Evolutionary conservation across 2,329 filamentous ascomycete genomes (phyloP).

Genomic region (Monosporascus ibericus): DNA sequence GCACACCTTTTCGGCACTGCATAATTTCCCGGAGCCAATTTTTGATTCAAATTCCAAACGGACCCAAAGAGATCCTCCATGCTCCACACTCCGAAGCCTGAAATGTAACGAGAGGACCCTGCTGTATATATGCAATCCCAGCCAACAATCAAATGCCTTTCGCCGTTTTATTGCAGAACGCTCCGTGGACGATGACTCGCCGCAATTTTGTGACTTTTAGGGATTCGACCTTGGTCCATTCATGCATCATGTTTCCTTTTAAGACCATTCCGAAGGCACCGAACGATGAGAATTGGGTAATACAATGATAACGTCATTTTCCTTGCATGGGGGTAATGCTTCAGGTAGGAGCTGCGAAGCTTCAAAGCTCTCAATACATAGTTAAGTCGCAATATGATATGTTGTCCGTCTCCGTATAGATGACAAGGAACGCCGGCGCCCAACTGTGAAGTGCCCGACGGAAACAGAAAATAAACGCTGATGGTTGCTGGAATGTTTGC

Average conservation of each 20-base stretch:
- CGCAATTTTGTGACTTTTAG: background rate
- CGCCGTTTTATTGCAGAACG: background rate
- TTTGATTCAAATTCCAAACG: background rate
- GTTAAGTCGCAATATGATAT: background rate
- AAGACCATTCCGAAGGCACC: background rate
- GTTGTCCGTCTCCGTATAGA: conserved; percentile 2
- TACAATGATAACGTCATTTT: background rate
- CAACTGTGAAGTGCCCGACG: conserved; percentile 7
- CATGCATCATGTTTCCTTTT: background rate
- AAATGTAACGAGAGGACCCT: background rate
- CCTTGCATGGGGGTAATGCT: background rate
- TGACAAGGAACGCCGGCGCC: conserved; percentile 9
- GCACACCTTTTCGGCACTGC: background rate
- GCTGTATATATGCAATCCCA: background rate
- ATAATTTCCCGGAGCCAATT: background rate
- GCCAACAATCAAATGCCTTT: background rate
- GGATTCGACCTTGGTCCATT: background rate
- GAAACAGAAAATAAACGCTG: conserved; percentile 16
- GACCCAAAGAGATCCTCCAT: background rate
- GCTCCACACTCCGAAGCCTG: background rate
- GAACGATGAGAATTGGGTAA: background rate
- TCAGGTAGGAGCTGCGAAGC: background rate
- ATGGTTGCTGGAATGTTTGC: conserved; percentile 15
- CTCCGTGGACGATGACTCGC: background rate
- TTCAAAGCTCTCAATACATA: background rate